These are phyloP conservation scores for Yamadazyma nakazawae DNA, from an alignment of 805 yeast species.

Conservation along the genomic window DNA sequence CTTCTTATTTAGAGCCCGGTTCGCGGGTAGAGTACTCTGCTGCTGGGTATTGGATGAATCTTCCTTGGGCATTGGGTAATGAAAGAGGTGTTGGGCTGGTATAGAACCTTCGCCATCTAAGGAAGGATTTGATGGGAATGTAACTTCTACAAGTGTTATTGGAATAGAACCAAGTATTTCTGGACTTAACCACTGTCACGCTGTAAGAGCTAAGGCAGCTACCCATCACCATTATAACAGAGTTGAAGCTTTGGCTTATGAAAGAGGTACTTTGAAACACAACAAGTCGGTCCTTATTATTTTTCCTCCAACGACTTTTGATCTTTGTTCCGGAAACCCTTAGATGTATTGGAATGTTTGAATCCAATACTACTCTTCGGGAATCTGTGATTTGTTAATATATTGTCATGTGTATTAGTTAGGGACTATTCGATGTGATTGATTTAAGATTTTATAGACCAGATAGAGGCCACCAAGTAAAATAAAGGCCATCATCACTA, in stretches of 20 bases:
- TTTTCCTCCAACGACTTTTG: slow-evolving; percentile 43
- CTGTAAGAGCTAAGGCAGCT: slow-evolving; percentile 60
- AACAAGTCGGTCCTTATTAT: slow-evolving; percentile 49
- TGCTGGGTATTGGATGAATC: no score
- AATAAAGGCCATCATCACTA: slow-evolving; percentile 38
- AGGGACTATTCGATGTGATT: slow-evolving; percentile 63
- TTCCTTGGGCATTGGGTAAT: no score
- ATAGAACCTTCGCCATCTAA: not conserved
- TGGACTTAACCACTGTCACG: slow-evolving; percentile 32
- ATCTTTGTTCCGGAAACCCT: slow-evolving; percentile 50
- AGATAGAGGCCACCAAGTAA: slow-evolving; percentile 45
- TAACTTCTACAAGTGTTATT: slow-evolving; percentile 38
- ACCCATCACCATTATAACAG: slow-evolving; percentile 42
- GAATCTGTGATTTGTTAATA: slow-evolving; percentile 36
- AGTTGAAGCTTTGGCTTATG: slow-evolving; percentile 30
- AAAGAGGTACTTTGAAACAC: slow-evolving; percentile 45
- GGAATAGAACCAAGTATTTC: slow-evolving; percentile 27
- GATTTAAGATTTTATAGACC: slow-evolving; percentile 81
- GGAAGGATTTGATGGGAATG: slow-evolving; percentile 27
- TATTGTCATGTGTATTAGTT: slow-evolving; percentile 60
- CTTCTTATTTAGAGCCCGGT: no score
- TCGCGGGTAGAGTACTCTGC: no score
- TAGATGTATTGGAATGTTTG: slow-evolving; percentile 49
- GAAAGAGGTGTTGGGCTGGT: no score
- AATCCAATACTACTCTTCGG: slow-evolving; percentile 15